Evolutionary conservation across 139 green algal species (phyloP).

Genomic region (Auxenochlorella protothecoides): DNA sequence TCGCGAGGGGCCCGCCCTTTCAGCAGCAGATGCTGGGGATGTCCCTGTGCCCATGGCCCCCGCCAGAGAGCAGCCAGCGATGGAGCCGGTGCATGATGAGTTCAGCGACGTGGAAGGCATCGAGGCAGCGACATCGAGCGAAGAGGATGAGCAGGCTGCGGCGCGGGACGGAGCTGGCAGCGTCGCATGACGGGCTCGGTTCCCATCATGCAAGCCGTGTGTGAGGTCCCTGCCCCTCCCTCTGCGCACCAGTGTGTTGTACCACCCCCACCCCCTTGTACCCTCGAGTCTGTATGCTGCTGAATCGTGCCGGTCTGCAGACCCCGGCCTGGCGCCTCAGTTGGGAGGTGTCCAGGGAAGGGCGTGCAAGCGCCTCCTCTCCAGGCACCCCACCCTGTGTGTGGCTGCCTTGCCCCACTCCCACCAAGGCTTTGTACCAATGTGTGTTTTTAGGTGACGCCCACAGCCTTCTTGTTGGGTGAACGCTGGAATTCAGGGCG

Average conservation of each 20-base stretch:
- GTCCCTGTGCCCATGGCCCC: too few species aligned
- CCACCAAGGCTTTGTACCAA: too few species aligned
- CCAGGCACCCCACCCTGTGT: too few species aligned
- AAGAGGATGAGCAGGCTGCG: neutral
- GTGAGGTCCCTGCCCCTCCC: neutral
- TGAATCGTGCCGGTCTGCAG: neutral
- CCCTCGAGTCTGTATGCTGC: too few species aligned
- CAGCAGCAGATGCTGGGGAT: too few species aligned
- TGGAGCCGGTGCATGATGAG: too few species aligned
- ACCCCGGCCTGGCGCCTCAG: neutral
- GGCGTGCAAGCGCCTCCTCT: too few species aligned
- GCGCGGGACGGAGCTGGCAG: neutral
- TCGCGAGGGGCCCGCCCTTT: too few species aligned
- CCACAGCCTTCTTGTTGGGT: neutral
- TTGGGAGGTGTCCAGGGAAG: neutral
- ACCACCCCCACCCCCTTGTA: neutral
- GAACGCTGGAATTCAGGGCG: neutral
- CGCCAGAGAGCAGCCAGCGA: too few species aligned
- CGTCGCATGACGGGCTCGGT: neutral
- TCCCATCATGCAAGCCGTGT: neutral
- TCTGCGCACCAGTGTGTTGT: neutral
- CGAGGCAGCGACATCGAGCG: slow-evolving; percentile 1
- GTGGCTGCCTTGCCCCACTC: too few species aligned
- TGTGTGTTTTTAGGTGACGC: too few species aligned
- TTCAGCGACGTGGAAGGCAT: slow-evolving; percentile 11